Evolutionary conservation across 164 flowering plant species (phyloP).

Genomic region (Cinnamomum chago): DNA sequence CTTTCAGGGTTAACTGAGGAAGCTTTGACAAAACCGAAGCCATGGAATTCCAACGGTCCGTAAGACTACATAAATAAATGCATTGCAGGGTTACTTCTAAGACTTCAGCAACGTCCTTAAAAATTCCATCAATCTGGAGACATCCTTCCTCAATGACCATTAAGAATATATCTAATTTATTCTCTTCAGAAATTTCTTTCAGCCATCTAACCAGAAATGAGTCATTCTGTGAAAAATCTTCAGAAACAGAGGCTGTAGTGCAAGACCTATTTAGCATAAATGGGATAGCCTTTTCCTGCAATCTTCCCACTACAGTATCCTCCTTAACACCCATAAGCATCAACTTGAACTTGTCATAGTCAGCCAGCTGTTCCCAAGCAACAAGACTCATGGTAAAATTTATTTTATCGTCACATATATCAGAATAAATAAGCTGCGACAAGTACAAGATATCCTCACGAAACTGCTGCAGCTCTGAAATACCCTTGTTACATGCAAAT

Average conservation of each 20-base stretch:
- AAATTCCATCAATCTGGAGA: constrained; percentile 33
- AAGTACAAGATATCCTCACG: constrained; percentile 57
- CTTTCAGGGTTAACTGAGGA: constrained; percentile 43
- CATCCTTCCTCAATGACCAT: constrained; percentile 79
- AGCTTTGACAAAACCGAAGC: constrained; percentile 70
- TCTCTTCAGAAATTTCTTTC: constrained; percentile 66
- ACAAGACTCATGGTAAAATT: constrained; percentile 48
- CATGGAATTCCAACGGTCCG: constrained; percentile 85
- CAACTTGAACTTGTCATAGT: constrained; percentile 85
- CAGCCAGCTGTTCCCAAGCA: constrained; percentile 71
- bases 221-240: constrained; percentile 27
- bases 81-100: constrained; percentile 72
- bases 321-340: constrained; percentile 73
- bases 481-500: constrained; percentile 68
- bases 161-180: constrained; percentile 66
- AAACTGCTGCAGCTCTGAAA: constrained; percentile 62
- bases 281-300: constrained; percentile 62
- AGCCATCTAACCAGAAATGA: constrained; percentile 87
- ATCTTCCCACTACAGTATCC: constrained; percentile 49
- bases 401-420: constrained; percentile 41
- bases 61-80: constrained; percentile 53
- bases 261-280: constrained; percentile 51
- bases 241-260: constrained; percentile 8
- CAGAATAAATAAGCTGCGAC: constrained; percentile 71
- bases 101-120: constrained; percentile 68